Base-by-base conservation (phyloP, 495 filamentous ascomycete genomes). In the Podospora fimiseda region DNA sequence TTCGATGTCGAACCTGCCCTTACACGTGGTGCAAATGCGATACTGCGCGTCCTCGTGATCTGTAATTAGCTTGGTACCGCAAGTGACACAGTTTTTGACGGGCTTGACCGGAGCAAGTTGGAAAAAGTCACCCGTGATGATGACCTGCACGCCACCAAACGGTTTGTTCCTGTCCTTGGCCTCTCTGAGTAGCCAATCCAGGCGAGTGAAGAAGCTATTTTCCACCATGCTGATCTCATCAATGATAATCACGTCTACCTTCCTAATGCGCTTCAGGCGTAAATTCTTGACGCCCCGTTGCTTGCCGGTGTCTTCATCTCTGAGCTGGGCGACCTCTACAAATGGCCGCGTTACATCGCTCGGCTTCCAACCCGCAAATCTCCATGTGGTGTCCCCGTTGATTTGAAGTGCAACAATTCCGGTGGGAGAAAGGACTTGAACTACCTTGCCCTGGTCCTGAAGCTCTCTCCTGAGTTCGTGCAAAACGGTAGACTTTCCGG, bases 91-190 rank as follows among this genome's bases (percentile, higher is more conserved):
- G 22, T 47, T 7, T 22, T 47, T 20, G 44, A 47, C 27, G 44
- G 44, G 44, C 3, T 14, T 3, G 1, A 47, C 23, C 19, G 44
- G 44, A 0, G 93, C 90, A 14, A 98, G 67, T 62, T 98, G 93
- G 65, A 94, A 96, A 66, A 96, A 98, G 67, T 98, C 93, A 0
- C 93, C 93, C 0, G 92, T 96, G 21, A 96, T 86, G 23, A 98
- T 80, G 27, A 98, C 75, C 61, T 96, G 92, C 39, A 95, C 90
- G 1, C 91, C 92, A 23, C 93, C 93, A 66, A 96, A 98, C 0
- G 91, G 81, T 1, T 79, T 70, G 3, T 80, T 80, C 2, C 24
- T 11, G 3, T 40, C 3, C 36, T 72, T 63, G 18, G 61, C 67
- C 9, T 37, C 56, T 48, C 80, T 74, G 70, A 83, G 74, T 21